Evolutionary conservation across 2,329 filamentous ascomycete genomes (phyloP).

Genomic region (Arthrobotrys megalospora): DNA sequence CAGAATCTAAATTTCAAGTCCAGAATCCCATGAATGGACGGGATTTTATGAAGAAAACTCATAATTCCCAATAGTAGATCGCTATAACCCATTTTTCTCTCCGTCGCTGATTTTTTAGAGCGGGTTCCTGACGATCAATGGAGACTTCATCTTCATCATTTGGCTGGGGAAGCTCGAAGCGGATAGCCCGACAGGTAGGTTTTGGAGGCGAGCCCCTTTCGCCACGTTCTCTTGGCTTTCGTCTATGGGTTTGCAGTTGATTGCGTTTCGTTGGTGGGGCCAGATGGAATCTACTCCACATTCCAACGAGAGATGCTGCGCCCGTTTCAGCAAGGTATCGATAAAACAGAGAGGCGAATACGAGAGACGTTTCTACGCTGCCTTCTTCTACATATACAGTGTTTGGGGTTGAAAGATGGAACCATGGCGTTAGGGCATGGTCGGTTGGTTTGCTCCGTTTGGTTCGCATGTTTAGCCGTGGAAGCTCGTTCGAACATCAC

Average conservation of each 20-base stretch:
- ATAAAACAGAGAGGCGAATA: conserved; percentile 24
- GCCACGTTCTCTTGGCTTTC: conserved; percentile 19
- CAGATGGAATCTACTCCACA: conserved; percentile 14
- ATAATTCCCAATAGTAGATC: not conserved
- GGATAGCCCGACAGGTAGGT: not conserved
- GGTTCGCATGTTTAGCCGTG: conserved; percentile 1
- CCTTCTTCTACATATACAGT: not conserved
- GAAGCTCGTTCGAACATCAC: not conserved
- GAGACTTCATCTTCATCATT: not conserved
- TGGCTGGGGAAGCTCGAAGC: conserved; percentile 14
- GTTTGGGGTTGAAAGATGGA: conserved; percentile 2
- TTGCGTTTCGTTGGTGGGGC: conserved; percentile 20
- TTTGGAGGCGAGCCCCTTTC: conserved; percentile 14
- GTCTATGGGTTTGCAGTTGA: conserved; percentile 3
- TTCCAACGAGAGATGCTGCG: conserved; percentile 17
- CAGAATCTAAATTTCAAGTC: not conserved
- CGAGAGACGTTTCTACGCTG: conserved; percentile 7
- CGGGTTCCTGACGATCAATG: conserved; percentile 26
- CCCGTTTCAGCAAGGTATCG: conserved; percentile 28
- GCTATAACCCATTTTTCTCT: not conserved
- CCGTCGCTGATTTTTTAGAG: not conserved
- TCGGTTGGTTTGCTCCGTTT: conserved; percentile 7
- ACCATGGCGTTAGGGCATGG: conserved; percentile 21
- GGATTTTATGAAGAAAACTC: not conserved
- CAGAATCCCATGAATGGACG: conserved; percentile 5